A percentile compares a stretch with the other conserved stretches of the same genome.
These are phyloP conservation scores for Nakazawaea anatomiae DNA, from an alignment of 805 yeast genomes.

Conservation along the genomic window DNA sequence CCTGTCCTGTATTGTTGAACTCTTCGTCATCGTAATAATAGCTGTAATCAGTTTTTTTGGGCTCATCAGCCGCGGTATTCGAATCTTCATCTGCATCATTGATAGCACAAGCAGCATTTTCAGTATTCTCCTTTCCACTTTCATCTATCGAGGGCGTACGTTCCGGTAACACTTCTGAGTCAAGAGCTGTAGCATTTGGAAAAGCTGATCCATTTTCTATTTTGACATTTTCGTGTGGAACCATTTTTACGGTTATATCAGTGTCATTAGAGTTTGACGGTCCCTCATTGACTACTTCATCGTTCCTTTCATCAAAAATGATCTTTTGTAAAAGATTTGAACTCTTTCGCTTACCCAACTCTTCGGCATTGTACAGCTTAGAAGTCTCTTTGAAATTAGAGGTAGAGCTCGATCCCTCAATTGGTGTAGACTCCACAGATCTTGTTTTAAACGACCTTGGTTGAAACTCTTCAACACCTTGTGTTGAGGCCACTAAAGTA, in stretches of 20 bases:
- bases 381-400: conserved; percentile 5
- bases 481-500: not conserved
- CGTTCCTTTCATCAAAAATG: not conserved
- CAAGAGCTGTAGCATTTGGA: too few relatives aligned
- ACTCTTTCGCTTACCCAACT: not conserved
- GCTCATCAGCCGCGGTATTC: too few relatives aligned
- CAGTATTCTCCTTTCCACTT: too few relatives aligned
- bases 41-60: not conserved
- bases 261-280: not conserved
- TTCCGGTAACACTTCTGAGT: too few relatives aligned
- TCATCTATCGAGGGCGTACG: too few relatives aligned
- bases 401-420: not conserved
- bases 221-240: not conserved
- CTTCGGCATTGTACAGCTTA: not conserved
- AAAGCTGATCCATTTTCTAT: not conserved
- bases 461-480: conserved; percentile 1
- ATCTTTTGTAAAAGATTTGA: conserved; percentile 1
- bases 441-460: conserved; percentile 7
- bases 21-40: conserved; percentile 23
- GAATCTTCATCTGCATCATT: too few relatives aligned
- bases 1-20: conserved; percentile 19
- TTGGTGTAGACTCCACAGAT: conserved; percentile 3
- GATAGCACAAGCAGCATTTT: too few relatives aligned
- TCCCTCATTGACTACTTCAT: not conserved
- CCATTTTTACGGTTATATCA: not conserved